A percentile compares a stretch with the other conserved stretches of the same genome.
phyloP scores from a whole-genome alignment of 495 filamentous ascomycete species.

The Ramalina peruviana region DNA sequence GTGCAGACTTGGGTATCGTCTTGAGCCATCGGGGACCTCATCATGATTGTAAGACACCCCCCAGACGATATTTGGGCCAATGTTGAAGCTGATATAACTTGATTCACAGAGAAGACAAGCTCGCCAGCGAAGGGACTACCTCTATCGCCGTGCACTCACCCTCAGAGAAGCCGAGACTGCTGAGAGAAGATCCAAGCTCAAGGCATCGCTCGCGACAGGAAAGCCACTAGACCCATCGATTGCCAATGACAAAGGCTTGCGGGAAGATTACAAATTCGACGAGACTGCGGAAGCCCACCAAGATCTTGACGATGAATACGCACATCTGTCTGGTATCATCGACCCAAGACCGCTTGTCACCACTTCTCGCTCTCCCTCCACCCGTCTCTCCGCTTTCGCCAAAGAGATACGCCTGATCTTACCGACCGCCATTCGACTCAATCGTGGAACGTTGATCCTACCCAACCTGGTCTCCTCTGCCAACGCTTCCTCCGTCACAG shows the following conservation, averaged over 20 bases:
- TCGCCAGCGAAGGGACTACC: conserved; percentile 82
- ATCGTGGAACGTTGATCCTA: conserved; percentile 80
- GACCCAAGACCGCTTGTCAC: conserved; percentile 86
- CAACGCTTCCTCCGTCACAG: conserved; percentile 60
- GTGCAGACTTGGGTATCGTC: neutral
- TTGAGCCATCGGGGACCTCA: conserved; percentile 5
- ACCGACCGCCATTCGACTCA: conserved; percentile 79
- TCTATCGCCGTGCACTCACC: conserved; percentile 68
- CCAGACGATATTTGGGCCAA: too few species aligned
- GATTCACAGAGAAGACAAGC: conserved; percentile 44
- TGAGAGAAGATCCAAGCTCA: conserved; percentile 76
- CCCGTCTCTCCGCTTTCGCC: conserved; percentile 73
- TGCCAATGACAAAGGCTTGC: conserved; percentile 74
- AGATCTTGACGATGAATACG: conserved; percentile 85
- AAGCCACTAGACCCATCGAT: conserved; percentile 79
- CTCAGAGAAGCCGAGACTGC: conserved; percentile 86
- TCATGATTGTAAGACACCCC: conserved; percentile 9
- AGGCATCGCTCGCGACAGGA: conserved; percentile 67
- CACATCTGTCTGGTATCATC: conserved; percentile 66
- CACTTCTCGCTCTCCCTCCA: conserved; percentile 76
- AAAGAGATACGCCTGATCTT: conserved; percentile 90
- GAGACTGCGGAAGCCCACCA: conserved; percentile 58
- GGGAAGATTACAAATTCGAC: conserved; percentile 88
- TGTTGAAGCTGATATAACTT: neutral
- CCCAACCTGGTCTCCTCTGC: conserved; percentile 73